These are phyloP conservation scores for Erodium moschatum DNA, from an alignment of 441 rosid species.

Conservation along the genomic window DNA sequence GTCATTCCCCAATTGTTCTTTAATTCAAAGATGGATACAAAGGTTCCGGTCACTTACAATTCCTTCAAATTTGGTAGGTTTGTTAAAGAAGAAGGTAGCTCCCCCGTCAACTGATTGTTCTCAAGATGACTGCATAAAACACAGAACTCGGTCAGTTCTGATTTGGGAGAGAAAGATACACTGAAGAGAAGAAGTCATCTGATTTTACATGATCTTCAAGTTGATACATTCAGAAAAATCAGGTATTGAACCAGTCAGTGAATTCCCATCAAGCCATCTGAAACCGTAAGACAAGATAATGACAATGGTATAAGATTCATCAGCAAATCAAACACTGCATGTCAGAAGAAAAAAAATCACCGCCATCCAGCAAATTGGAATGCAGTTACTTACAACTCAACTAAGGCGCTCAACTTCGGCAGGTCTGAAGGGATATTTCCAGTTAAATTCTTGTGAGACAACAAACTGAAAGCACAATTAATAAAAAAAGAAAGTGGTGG, in stretches of 20 bases:
- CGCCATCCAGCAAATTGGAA: slow-evolving; percentile 12
- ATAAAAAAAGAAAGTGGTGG: not conserved
- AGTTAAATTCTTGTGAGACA: slow-evolving; percentile 68
- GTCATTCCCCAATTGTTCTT: slow-evolving; percentile 2
- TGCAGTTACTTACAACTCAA: slow-evolving; percentile 61
- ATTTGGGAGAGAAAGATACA: slow-evolving; percentile 10
- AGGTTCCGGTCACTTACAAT: slow-evolving; percentile 56
- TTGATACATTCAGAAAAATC: slow-evolving; percentile 60
- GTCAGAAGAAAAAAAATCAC: not conserved
- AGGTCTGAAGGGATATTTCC: slow-evolving; percentile 64
- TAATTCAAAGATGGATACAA: slow-evolving; percentile 6
- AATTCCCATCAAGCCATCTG: slow-evolving; percentile 91
- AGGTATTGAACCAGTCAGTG: slow-evolving; percentile 67
- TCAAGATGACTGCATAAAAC: slow-evolving; percentile 69
- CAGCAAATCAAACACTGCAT: slow-evolving; percentile 11
- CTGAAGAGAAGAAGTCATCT: slow-evolving; percentile 17
- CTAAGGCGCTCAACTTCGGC: slow-evolving; percentile 58
- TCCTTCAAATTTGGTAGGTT: slow-evolving; percentile 75
- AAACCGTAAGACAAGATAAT: slow-evolving; percentile 21
- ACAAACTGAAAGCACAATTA: slow-evolving; percentile 38
- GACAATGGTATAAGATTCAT: not conserved
- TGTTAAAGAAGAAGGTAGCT: slow-evolving; percentile 55
- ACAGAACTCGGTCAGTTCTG: slow-evolving; percentile 21
- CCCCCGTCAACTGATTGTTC: slow-evolving; percentile 75
- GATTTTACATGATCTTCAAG: slow-evolving; percentile 63